Evolutionary conservation across 495 filamentous ascomycete genomes (phyloP).

Genomic region (Pyronema domesticum): DNA sequence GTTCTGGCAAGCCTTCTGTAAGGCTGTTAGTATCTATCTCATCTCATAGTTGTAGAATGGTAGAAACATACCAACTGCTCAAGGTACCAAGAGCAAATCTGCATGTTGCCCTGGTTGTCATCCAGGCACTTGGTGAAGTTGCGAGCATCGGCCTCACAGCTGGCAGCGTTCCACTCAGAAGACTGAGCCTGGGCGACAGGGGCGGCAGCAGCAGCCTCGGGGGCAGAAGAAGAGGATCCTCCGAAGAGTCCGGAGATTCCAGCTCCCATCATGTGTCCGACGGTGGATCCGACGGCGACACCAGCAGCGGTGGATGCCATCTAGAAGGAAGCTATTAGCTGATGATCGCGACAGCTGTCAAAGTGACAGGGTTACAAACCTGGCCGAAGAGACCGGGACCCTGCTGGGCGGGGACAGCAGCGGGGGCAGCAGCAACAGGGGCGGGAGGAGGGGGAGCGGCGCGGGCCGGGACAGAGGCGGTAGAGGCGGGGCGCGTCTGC

Average conservation of each 20-base stretch:
- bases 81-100: constrained; percentile 93
- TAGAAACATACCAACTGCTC: constrained; percentile 55
- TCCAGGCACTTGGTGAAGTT: constrained; percentile 91
- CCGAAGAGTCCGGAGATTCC: constrained; percentile 30
- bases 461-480: constrained; percentile 40
- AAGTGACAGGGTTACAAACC: constrained; percentile 6
- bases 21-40: constrained; percentile 21
- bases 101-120: constrained; percentile 79
- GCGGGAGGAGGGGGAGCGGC: constrained; percentile 29
- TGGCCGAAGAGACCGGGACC: constrained; percentile 63
- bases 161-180: constrained; percentile 28
- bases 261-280: constrained; percentile 81
- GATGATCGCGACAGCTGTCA: neutral
- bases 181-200: constrained; percentile 28
- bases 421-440: constrained; percentile 29
- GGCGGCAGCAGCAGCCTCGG: constrained; percentile 27
- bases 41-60: neutral
- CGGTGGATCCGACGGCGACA: constrained; percentile 84
- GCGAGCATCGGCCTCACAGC: constrained; percentile 64
- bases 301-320: constrained; percentile 83
- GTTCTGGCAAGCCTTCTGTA: constrained; percentile 77
- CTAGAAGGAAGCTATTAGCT: constrained; percentile 10
- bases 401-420: constrained; percentile 29
- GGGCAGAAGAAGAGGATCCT: constrained; percentile 42
- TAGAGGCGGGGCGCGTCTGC: constrained; percentile 45